phyloP scores from a whole-genome alignment of 192 early-diverging fungal species.

The Backusella psychrophila region DNA sequence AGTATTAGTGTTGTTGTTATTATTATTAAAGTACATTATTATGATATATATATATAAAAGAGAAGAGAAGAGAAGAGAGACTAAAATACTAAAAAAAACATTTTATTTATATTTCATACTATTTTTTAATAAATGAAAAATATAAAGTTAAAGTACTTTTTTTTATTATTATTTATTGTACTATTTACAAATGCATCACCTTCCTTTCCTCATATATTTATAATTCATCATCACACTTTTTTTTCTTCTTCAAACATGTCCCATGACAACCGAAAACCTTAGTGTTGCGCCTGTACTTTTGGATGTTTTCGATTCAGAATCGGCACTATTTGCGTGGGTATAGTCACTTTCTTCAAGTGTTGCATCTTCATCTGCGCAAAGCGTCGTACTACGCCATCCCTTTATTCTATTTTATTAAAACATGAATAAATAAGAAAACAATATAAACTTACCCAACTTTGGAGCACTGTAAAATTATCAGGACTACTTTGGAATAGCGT shows the following conservation, averaged over 20 bases:
- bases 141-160: too few relatives aligned
- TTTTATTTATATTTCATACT: too few relatives aligned
- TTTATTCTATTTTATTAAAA: background rate
- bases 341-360: background rate
- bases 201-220: background rate
- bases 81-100: too few relatives aligned
- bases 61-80: too few relatives aligned
- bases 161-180: too few relatives aligned
- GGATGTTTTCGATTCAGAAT: background rate
- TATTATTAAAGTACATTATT: background rate
- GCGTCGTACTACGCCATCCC: conserved; percentile 39
- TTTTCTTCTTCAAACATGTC: conserved; percentile 29
- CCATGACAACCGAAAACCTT: conserved; percentile 41
- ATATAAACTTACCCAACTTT: conserved; percentile 48
- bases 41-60: background rate
- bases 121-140: too few relatives aligned
- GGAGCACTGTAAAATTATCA: conserved; percentile 49
- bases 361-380: conserved; percentile 24
- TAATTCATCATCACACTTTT: background rate
- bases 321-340: background rate
- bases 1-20: background rate
- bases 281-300: background rate
- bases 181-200: background rate
- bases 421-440: background rate
- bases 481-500: conserved; percentile 56